phyloP scores from a whole-genome alignment of 2,329 filamentous ascomycete genomes.

The Pseudogymnoascus sp. region DNA sequence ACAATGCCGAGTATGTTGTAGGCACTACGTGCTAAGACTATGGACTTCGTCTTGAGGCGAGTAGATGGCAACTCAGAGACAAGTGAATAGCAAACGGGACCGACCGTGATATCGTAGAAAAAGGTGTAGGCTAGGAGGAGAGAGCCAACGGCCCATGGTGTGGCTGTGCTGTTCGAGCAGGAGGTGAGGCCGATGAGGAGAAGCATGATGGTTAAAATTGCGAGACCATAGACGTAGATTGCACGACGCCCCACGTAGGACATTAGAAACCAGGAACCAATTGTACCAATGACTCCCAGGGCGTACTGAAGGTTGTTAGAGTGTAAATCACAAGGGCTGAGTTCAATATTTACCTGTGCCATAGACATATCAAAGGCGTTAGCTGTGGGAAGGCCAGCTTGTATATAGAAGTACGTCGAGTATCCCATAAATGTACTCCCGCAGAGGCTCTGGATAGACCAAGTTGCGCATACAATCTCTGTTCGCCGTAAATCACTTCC shows the following conservation, averaged over 20 bases:
- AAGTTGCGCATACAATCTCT: slow-evolving; percentile 48
- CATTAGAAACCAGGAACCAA: slow-evolving; percentile 41
- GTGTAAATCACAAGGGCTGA: not conserved
- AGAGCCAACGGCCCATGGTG: slow-evolving; percentile 35
- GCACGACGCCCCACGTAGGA: slow-evolving; percentile 44
- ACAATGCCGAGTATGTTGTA: slow-evolving; percentile 66
- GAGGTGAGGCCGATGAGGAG: slow-evolving; percentile 57
- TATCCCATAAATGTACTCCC: slow-evolving; percentile 58
- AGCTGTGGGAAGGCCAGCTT: slow-evolving; percentile 45
- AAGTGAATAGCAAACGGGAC: slow-evolving; percentile 79
- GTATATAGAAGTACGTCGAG: slow-evolving; percentile 53
- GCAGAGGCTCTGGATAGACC: slow-evolving; percentile 55
- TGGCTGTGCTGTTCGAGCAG: slow-evolving; percentile 26
- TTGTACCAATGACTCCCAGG: slow-evolving; percentile 42
- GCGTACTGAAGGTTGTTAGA: slow-evolving; percentile 28
- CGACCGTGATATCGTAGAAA: slow-evolving; percentile 75
- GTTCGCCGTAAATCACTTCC: slow-evolving; percentile 71
- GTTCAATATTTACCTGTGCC: slow-evolving; percentile 41
- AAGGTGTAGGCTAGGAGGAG: slow-evolving; percentile 78
- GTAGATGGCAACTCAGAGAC: slow-evolving; percentile 75
- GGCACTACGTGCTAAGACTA: slow-evolving; percentile 70
- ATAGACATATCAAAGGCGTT: slow-evolving; percentile 51
- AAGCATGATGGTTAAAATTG: slow-evolving; percentile 64
- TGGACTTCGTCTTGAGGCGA: slow-evolving; percentile 79
- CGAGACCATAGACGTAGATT: slow-evolving; percentile 68